Evolutionary conservation across 2,329 filamentous ascomycete species (phyloP), one percentile per base, ranked within the genome.

Genomic region (Cadophora sp.): DNA sequence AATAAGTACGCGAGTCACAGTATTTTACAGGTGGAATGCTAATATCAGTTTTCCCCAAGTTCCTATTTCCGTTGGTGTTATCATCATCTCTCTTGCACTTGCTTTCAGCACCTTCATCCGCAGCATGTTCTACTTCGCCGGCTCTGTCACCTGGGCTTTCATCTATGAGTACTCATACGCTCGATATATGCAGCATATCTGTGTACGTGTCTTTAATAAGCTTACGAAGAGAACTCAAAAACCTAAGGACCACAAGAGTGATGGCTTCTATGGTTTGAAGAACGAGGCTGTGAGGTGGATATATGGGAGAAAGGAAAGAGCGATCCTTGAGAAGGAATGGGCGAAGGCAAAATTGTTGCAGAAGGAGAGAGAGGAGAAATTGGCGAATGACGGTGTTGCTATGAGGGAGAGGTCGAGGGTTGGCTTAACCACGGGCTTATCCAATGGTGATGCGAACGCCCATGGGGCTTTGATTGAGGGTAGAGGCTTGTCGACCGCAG

Each of bases 81-180:
- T 66, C 19, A 53, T 64, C n/a, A 34, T 64, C 43, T 64, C 58
- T 14, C 55, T 68, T 7, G 40, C 62, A n/a, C 62, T 71, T 22
- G 69, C 69, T n/a, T 71, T 71, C 26, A 60, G 56, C 9, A 53
- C 43, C 12, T 61, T 58, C 37, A 43, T 66, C 4, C 64, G 64
- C 50, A 55, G 29, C 7, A 19, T 56, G 11, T 22, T 64, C 34
- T 64, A 53, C 31, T 64, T 64, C 34, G 5, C 46, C 19, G 51
- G 48, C 22, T 40, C 48, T 40, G 29, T 64, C 24, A 19, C 19
- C 22, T 63, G 43, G 46, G 61, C 61, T n/a, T 14, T 53, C n/a
- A 37, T 63, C 14, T 63, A 51, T 37, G 61, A 63, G 19, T 63
- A 63, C 19, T 51, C 61, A 27, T 63, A 51, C 24, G 27, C 43